A percentile compares a stretch with the other conserved stretches of the same genome.
These are phyloP conservation scores for Candida boleticola DNA, from an alignment of 805 yeast species.

Conservation along the genomic window DNA sequence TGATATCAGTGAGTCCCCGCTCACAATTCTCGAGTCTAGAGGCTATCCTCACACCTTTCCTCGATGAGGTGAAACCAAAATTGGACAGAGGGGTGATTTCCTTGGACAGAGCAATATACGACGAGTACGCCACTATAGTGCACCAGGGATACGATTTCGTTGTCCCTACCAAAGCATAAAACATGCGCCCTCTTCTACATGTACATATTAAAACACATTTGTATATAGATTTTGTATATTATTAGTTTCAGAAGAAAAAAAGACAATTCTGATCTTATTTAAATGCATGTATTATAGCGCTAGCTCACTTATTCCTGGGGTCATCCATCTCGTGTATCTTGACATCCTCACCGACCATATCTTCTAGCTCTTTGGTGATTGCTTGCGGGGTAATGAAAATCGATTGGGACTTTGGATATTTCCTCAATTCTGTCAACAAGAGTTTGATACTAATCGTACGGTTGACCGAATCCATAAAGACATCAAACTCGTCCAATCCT, in stretches of 20 bases:
- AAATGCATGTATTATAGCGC: too few relatives aligned
- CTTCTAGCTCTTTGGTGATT: slow-evolving; percentile 41
- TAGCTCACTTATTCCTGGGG: slow-evolving; percentile 27
- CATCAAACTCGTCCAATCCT: slow-evolving; percentile 96
- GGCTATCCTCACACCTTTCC: background rate
- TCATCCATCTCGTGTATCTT: slow-evolving; percentile 58
- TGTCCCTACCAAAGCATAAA: too few relatives aligned
- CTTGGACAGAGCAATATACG: background rate
- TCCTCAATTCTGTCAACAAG: slow-evolving; percentile 65
- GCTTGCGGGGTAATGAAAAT: slow-evolving; percentile 94
- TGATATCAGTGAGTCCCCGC: background rate
- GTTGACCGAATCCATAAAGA: slow-evolving; percentile 93
- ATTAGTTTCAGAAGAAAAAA: too few relatives aligned
- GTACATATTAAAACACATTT: too few relatives aligned
- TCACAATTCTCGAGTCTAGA: background rate
- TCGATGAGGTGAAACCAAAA: background rate
- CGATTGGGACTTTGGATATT: slow-evolving; percentile 72
- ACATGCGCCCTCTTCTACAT: too few relatives aligned
- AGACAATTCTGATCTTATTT: too few relatives aligned
- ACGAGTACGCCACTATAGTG: background rate
- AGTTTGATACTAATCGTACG: slow-evolving; percentile 75
- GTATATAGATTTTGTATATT: too few relatives aligned
- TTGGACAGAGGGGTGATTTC: background rate
- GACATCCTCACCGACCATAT: slow-evolving; percentile 57
- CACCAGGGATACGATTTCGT: background rate